A percentile compares a stretch with the other conserved stretches of the same genome.
phyloP scores from a whole-genome alignment of 2,329 filamentous ascomycete species.

The Penicillium sp. region DNA sequence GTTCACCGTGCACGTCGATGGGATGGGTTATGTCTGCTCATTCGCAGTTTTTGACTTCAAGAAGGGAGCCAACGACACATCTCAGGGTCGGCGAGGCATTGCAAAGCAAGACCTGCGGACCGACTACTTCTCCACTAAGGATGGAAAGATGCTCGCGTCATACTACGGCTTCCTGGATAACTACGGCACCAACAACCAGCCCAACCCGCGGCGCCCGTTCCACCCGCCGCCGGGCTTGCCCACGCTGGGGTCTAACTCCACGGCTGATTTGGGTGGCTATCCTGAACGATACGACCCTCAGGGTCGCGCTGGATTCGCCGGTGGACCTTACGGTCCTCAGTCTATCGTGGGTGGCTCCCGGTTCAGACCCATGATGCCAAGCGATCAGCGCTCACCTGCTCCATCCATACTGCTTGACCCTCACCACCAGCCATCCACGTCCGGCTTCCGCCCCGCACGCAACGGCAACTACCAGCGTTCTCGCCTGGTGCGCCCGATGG shows the following conservation, averaged over 20 bases:
- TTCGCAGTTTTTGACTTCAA: slow-evolving; percentile 98
- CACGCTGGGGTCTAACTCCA: slow-evolving; percentile 59
- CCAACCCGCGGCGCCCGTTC: slow-evolving; percentile 51
- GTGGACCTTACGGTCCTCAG: slow-evolving; percentile 24
- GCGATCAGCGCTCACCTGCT: slow-evolving; percentile 35
- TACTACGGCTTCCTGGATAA: slow-evolving; percentile 94
- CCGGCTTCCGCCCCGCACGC: slow-evolving; percentile 33
- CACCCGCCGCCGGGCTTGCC: slow-evolving; percentile 73
- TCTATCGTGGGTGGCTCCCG: slow-evolving; percentile 28
- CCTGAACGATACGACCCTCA: slow-evolving; percentile 33
- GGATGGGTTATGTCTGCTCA: slow-evolving; percentile 90
- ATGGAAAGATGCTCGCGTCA: slow-evolving; percentile 97
- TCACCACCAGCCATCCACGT: slow-evolving; percentile 44
- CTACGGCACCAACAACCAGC: slow-evolving; percentile 69
- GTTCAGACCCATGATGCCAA: slow-evolving; percentile 20
- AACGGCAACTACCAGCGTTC: slow-evolving; percentile 29
- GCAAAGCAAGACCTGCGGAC: slow-evolving; percentile 65
- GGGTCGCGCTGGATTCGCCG: slow-evolving; percentile 17
- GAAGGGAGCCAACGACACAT: slow-evolving; percentile 61
- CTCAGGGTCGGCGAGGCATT: slow-evolving; percentile 35
- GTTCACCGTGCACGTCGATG: slow-evolving; percentile 95
- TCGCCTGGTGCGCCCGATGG: slow-evolving; percentile 27
- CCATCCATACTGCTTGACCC: slow-evolving; percentile 46
- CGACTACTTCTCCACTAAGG: slow-evolving; percentile 91
- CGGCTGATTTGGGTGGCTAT: slow-evolving; percentile 45